phyloP scores from a whole-genome alignment of 495 filamentous ascomycete genomes.

The Saxophila tyrrhenica region DNA sequence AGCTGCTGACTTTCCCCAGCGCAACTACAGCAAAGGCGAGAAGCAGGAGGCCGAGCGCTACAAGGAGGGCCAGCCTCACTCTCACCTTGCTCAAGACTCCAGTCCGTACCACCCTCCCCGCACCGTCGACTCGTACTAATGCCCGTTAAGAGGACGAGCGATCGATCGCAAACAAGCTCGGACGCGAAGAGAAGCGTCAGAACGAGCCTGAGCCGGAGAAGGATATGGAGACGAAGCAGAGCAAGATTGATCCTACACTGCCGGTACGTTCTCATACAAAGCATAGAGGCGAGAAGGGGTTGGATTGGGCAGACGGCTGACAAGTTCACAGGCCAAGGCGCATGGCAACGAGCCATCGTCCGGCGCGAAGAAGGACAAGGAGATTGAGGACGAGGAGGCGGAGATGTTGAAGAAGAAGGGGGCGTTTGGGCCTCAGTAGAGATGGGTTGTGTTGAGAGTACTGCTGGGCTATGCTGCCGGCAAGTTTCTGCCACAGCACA shows the following conservation, averaged over 20 bases:
- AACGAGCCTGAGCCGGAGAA: constrained; percentile 29
- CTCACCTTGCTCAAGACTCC: constrained; percentile 59
- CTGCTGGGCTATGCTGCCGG: too few species aligned
- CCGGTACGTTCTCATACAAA: constrained; percentile 41
- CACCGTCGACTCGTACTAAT: background rate
- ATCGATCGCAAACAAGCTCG: constrained; percentile 67
- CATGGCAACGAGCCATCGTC: constrained; percentile 37
- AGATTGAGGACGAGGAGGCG: constrained; percentile 34
- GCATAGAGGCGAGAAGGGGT: too few species aligned
- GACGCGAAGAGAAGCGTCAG: constrained; percentile 45
- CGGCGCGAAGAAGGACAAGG: constrained; percentile 35
- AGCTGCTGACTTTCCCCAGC: constrained; percentile 28
- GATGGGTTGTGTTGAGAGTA: too few species aligned
- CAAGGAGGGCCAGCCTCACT: constrained; percentile 54
- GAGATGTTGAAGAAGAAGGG: constrained; percentile 33
- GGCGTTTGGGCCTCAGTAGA: constrained; percentile 29
- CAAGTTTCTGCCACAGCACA: background rate
- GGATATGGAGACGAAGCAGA: constrained; percentile 43
- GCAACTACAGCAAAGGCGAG: constrained; percentile 49
- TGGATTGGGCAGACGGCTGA: background rate
- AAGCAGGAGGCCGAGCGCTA: constrained; percentile 38
- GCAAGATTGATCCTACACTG: constrained; percentile 53
- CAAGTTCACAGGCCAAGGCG: constrained; percentile 18
- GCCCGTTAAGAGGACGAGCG: constrained; percentile 67
- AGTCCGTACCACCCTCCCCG: constrained; percentile 37